A percentile compares a stretch with the other conserved stretches of the same genome.
phyloP scores from a whole-genome alignment of 176 grass and related monocot genomes.

The Aegilops speltoides region DNA sequence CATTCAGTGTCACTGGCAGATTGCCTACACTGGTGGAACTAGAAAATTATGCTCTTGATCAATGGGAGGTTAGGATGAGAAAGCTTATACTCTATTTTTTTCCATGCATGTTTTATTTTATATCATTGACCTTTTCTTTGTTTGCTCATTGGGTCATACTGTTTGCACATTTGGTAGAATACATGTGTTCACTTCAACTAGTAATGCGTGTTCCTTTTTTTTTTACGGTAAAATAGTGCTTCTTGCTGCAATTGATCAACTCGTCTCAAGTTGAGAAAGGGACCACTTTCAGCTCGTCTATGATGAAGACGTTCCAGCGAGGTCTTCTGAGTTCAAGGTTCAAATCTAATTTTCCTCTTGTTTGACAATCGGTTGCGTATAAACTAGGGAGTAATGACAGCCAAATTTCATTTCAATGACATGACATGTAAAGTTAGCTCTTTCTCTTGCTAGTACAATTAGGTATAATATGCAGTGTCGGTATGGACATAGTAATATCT shows the following conservation, averaged over 20 bases:
- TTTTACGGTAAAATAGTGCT: slow-evolving; percentile 49
- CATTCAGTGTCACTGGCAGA: slow-evolving; percentile 52
- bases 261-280: slow-evolving; percentile 81
- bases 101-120: slow-evolving; percentile 13
- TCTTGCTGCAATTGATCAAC: slow-evolving; percentile 97
- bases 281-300: slow-evolving; percentile 73
- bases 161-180: background rate
- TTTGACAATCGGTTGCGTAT: slow-evolving; percentile 10
- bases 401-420: background rate
- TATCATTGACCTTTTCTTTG: slow-evolving; percentile 6
- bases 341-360: slow-evolving; percentile 18
- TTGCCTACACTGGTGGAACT: slow-evolving; percentile 75
- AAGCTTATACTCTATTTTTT: slow-evolving; percentile 15
- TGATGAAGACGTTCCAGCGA: slow-evolving; percentile 90
- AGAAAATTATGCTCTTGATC: slow-evolving; percentile 69
- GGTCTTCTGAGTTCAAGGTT: slow-evolving; percentile 92
- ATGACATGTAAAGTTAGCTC: background rate
- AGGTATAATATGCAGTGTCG: slow-evolving; percentile 2
- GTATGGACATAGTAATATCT: background rate
- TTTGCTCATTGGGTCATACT: slow-evolving; percentile 6
- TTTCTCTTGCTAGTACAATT: slow-evolving; percentile 20
- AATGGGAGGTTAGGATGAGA: slow-evolving; percentile 79
- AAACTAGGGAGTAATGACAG: background rate
- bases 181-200: background rate
- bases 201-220: background rate